Conservation (phyloP, 306 rosid genomes). For the Malus sieversii region DNA sequence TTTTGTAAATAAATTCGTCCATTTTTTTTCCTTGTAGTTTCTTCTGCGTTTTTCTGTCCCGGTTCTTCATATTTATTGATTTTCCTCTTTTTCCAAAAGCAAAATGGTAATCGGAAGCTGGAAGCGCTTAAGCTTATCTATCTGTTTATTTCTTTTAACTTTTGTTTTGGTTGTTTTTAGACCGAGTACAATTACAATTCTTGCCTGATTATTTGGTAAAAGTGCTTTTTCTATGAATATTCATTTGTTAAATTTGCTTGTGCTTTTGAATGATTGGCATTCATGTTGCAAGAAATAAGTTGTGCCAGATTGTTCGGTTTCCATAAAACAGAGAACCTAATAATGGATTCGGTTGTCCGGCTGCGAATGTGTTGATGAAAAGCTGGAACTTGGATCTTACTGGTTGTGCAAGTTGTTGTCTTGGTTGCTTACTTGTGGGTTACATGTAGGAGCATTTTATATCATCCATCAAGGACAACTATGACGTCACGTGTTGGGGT, state of each 20-base stretch:
- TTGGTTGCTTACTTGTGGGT: conserved; percentile 48
- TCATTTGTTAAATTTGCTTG: neutral
- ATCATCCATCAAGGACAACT: conserved; percentile 37
- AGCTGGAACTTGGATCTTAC: neutral
- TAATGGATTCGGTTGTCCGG: neutral
- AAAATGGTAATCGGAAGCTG: neutral
- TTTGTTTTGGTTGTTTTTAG: neutral
- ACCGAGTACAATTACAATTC: neutral
- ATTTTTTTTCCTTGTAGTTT: neutral
- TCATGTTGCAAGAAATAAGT: neutral
- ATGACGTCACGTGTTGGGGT: conserved; percentile 85
- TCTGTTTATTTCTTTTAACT: neutral
- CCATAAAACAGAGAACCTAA: neutral
- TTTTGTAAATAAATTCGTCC: neutral
- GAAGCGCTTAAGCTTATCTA: neutral
- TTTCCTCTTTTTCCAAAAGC: neutral
- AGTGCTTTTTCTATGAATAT: neutral
- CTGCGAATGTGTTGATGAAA: too few relatives aligned
- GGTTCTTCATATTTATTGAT: neutral
- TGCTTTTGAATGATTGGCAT: neutral
- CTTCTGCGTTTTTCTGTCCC: neutral
- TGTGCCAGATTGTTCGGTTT: neutral
- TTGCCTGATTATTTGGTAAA: neutral
- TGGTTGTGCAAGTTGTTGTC: neutral
- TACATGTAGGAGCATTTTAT: conserved; percentile 61